A percentile compares a stretch with the other conserved stretches of the same genome.
phyloP scores from a whole-genome alignment of 148 eudicot species.

The Rhododendron simsii region DNA sequence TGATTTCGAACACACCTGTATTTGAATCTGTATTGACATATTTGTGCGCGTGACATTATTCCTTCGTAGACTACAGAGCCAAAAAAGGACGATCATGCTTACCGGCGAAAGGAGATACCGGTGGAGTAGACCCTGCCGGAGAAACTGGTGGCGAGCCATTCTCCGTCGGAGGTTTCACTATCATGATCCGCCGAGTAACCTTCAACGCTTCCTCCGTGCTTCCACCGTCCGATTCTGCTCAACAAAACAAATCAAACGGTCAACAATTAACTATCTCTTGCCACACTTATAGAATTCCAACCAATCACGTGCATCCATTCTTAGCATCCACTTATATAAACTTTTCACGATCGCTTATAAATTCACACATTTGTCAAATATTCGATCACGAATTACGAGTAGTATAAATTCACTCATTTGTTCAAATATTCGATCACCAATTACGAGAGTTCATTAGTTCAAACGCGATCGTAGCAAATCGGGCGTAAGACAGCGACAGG shows the following conservation, averaged over 20 bases:
- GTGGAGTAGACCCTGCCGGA: slow-evolving; percentile 48
- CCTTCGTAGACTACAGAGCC: background rate
- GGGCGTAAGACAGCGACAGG: background rate
- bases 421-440: background rate
- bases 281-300: background rate
- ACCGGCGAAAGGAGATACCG: slow-evolving; percentile 56
- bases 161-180: slow-evolving; percentile 30
- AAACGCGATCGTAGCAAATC: background rate
- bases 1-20: too few species aligned
- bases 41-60: background rate
- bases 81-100: background rate
- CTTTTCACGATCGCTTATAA: too few species aligned
- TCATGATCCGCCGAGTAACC: slow-evolving; percentile 52
- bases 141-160: slow-evolving; percentile 43
- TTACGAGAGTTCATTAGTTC: background rate
- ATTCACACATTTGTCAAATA: background rate
- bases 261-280: background rate
- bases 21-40: too few species aligned
- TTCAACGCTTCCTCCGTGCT: slow-evolving; percentile 19
- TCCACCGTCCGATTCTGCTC: slow-evolving; percentile 17
- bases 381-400: background rate
- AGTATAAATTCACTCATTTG: background rate
- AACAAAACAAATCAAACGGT: background rate
- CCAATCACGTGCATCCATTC: background rate
- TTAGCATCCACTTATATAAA: too few species aligned